Base-by-base conservation (phyloP, 768 basidiomycete species). In the Rhodotorula diobovata region DNA sequence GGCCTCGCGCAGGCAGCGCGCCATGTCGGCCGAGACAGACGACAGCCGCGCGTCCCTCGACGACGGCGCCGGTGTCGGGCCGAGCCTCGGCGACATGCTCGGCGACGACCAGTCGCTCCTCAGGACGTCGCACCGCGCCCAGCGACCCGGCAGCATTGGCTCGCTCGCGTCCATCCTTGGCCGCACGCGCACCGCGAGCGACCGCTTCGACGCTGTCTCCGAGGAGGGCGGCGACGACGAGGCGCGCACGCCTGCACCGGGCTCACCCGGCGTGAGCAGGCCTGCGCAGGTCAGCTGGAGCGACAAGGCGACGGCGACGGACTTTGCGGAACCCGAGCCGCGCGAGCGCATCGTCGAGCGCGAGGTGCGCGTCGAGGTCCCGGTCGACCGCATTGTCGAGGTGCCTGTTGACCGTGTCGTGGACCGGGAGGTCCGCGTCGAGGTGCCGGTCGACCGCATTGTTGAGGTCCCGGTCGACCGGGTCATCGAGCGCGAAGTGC, bases 341-440 rank as follows among this genome's bases (percentile, higher is more conserved):
- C 32, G 34, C 32, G 60, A n/a, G n/a, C 34, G 35, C 43, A 46
- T 57, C 37, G 58, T 39, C 50, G 54, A 63, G 43, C 46, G 53
- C 67, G 67, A 37, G 61, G 32, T 25, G 83, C 12, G 78, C 46
- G 35, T 30, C 39, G 65, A 66, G 43, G 60, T 43, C 34, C 78
- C 78, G 23, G 74, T 78, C 41, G 76, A 78, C 35, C 63, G 69
- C 50, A 70, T 77, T 35, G 77, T 80, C 43, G 77, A 79, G 39
- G 39, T 41, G 39, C 39, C 39, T n/a, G n/a, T n/a, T n/a, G n/a
- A 78, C 48, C 71, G 70, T 48, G 76, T 72, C 34, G 76, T 79
- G n/a, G 68, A 76, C 41, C 37, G 45, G 11, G 60, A 68, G 53
- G 59, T 30, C 83, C 78, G 77, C n/a, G 75, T 78, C 51, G 77